A percentile compares a stretch with the other conserved stretches of the same genome.
Conservation (phyloP, 2,329 filamentous ascomycete species). For the Aspergillus carbonarius region DNA sequence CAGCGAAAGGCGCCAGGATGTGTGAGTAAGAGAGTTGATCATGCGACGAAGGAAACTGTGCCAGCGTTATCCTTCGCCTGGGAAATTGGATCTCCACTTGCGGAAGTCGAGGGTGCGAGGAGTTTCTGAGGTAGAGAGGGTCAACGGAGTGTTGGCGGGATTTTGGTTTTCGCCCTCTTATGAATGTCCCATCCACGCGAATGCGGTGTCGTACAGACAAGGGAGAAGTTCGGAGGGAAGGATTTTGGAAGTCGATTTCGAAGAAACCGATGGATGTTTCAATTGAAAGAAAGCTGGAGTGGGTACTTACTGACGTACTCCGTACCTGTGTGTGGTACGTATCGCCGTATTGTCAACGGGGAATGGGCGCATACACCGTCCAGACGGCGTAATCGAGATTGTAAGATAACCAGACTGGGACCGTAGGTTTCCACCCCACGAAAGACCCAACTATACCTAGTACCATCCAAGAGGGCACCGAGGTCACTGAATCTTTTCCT, state of each 20-base stretch:
- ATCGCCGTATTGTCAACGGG: conserved; percentile 12
- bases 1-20: conserved; percentile 26
- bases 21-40: conserved; percentile 29
- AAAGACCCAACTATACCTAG: not conserved
- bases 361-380: not conserved
- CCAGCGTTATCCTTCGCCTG: conserved; percentile 17
- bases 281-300: conserved; percentile 25
- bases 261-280: conserved; percentile 29
- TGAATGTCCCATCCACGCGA: conserved; percentile 10
- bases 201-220: conserved; percentile 13
- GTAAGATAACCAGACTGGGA: not conserved
- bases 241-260: conserved; percentile 27
- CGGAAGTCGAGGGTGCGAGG: conserved; percentile 9
- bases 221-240: conserved; percentile 23
- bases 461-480: too few species aligned
- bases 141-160: not conserved
- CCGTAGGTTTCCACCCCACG: not conserved
- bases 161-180: conserved; percentile 5
- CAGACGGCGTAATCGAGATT: too few species aligned
- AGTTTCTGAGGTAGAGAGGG: conserved; percentile 1
- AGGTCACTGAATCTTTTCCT: not conserved
- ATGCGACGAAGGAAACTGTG: conserved; percentile 22
- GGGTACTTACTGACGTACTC: conserved; percentile 20
- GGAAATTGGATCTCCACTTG: conserved; percentile 10
- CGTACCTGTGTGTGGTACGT: conserved; percentile 6